A percentile compares a stretch with the other conserved stretches of the same genome.
These are phyloP conservation scores for Chlamydomonas applanata DNA, from an alignment of 139 green algal species.

Conservation along the genomic window DNA sequence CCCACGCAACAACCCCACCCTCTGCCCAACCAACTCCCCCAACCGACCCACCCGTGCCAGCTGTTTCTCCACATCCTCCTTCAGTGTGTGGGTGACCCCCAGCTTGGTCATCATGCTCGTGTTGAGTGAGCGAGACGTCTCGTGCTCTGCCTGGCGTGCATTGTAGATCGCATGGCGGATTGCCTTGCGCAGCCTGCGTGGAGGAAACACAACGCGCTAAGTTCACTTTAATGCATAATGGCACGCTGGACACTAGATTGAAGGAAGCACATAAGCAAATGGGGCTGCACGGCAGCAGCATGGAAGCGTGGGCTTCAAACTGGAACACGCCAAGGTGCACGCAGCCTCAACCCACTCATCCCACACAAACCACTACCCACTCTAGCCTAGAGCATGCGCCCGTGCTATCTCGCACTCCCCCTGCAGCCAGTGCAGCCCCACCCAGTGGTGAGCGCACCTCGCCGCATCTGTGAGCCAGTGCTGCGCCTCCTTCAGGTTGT, in stretches of 20 bases:
- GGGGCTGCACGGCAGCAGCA: no score
- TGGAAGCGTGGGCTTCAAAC: no score
- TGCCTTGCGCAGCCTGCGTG: conserved; percentile 25
- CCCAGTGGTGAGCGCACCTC: conserved; percentile 12
- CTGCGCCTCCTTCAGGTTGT: conserved; percentile 36
- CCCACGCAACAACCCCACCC: no score
- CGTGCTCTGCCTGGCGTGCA: conserved; percentile 41
- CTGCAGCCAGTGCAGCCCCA: not conserved
- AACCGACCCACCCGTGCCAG: not conserved
- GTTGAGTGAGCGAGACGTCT: conserved; percentile 26
- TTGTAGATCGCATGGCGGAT: conserved; percentile 33
- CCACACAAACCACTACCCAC: not conserved
- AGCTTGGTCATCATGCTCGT: conserved; percentile 40
- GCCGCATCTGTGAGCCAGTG: conserved; percentile 36
- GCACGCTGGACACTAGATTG: not conserved
- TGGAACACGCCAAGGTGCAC: no score
- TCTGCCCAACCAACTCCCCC: no score
- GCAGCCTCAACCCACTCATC: not conserved
- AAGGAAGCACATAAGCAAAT: not conserved
- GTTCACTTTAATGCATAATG: not conserved
- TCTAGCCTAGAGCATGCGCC: no score
- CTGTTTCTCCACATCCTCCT: conserved; percentile 10
- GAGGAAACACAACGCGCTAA: not conserved
- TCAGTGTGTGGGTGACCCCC: conserved; percentile 5
- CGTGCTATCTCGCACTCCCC: no score